A percentile compares a stretch with the other conserved stretches of the same genome.
Conservation (phyloP, 176 grass and related monocot genomes). For the Aechmea fasciata region DNA sequence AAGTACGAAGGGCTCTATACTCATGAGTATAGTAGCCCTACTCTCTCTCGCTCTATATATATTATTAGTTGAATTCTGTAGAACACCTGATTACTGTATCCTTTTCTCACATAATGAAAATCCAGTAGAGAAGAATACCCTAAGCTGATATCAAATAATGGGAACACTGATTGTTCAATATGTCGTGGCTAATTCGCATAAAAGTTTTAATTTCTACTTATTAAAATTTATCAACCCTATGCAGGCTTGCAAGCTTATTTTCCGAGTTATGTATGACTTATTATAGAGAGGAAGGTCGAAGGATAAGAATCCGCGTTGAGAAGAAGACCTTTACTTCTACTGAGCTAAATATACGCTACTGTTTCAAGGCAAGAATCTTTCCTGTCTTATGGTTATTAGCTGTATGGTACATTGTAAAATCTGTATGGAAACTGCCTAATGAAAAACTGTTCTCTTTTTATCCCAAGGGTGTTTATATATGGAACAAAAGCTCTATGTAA, state of each 20-base stretch:
- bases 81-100: constrained; percentile 3
- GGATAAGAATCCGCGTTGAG: constrained; percentile 77
- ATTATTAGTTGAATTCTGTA: no score
- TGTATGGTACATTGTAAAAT: background rate
- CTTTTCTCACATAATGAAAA: background rate
- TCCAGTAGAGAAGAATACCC: background rate
- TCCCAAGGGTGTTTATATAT: background rate
- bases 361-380: constrained; percentile 56
- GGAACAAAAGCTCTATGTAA: background rate
- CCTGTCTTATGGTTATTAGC: background rate
- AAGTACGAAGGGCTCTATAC: no score
- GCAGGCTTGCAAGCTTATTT: constrained; percentile 60
- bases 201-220: background rate
- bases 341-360: constrained; percentile 83
- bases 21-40: no score
- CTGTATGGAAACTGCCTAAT: background rate
- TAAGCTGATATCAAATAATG: background rate
- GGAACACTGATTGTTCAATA: background rate
- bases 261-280: constrained; percentile 71
- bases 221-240: constrained; percentile 1
- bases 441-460: background rate
- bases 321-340: constrained; percentile 73
- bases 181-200: background rate
- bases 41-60: no score
- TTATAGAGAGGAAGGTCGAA: constrained; percentile 82